phyloP scores from a whole-genome alignment of 345 rosid genomes.

The Rubroshorea leprosula region DNA sequence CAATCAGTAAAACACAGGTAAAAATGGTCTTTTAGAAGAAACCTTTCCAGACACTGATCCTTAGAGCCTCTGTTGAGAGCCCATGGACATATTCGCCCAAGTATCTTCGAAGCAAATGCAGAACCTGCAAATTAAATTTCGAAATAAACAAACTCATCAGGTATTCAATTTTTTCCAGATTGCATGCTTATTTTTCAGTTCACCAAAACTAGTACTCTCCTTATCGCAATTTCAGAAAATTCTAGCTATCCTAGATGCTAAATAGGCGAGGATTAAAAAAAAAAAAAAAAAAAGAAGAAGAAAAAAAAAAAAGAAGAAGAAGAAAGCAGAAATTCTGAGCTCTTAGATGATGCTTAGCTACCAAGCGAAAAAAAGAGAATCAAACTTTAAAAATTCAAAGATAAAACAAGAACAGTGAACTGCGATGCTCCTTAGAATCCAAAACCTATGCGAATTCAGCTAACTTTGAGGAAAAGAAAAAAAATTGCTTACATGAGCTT shows the following conservation, averaged over 20 bases:
- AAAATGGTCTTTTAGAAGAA: constrained; percentile 2
- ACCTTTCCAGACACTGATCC: constrained; percentile 99
- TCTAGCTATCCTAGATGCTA: too few species aligned
- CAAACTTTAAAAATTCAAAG: neutral
- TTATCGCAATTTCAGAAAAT: too few species aligned
- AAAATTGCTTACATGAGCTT: constrained; percentile 66
- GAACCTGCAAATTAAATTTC: constrained; percentile 47
- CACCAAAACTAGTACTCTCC: too few species aligned
- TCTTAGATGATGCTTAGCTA: neutral
- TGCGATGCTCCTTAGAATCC: too few species aligned
- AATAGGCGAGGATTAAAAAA: too few species aligned
- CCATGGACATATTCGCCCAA: constrained; percentile 97
- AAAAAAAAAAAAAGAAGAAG: too few species aligned
- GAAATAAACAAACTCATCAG: constrained; percentile 5
- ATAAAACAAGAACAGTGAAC: neutral
- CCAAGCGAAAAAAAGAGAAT: neutral
- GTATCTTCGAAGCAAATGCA: constrained; percentile 94
- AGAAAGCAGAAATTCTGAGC: neutral
- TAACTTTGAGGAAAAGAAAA: too few species aligned
- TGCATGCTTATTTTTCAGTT: too few species aligned
- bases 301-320: too few species aligned
- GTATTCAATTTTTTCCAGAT: neutral
- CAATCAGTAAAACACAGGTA: neutral
- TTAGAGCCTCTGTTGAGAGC: constrained; percentile 82
- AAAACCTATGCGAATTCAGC: too few species aligned